Evolutionary conservation across 2,329 filamentous ascomycete species (phyloP).

Genomic region (Colletotrichum truncatum): DNA sequence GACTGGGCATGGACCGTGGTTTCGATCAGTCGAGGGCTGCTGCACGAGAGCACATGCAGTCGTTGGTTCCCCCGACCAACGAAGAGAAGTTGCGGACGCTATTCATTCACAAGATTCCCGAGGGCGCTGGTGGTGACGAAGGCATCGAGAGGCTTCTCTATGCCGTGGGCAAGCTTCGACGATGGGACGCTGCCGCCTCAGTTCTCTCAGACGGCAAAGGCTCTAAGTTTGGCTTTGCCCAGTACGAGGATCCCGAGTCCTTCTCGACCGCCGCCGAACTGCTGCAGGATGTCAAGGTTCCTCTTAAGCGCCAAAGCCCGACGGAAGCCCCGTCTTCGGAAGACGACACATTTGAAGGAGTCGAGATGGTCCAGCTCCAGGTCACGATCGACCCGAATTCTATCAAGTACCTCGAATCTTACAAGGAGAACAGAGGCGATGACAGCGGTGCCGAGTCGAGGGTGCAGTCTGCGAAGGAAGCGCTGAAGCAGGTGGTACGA

Average conservation of each 20-base stretch:
- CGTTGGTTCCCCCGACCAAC: constrained; percentile 81
- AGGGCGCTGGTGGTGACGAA: constrained; percentile 79
- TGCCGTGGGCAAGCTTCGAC: constrained; percentile 80
- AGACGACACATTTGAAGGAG: constrained; percentile 57
- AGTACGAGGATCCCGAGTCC: constrained; percentile 92
- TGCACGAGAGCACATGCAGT: constrained; percentile 74
- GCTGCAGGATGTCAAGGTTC: constrained; percentile 83
- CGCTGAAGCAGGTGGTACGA: constrained; percentile 73
- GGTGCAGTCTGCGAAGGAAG: constrained; percentile 73
- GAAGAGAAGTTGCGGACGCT: constrained; percentile 94
- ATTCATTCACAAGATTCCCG: constrained; percentile 87
- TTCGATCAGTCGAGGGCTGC: constrained; percentile 74
- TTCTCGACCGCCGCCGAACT: constrained; percentile 86
- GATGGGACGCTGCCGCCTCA: constrained; percentile 82
- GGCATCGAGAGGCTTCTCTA: constrained; percentile 81
- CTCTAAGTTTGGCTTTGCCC: constrained; percentile 91
- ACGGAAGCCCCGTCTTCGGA: constrained; percentile 48
- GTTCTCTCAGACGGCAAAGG: constrained; percentile 75
- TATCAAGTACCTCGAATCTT: constrained; percentile 85
- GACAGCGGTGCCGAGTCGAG: constrained; percentile 72
- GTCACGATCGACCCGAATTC: constrained; percentile 86
- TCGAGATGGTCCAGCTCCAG: constrained; percentile 77
- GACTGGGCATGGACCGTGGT: constrained; percentile 70
- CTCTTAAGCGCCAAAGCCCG: constrained; percentile 76
- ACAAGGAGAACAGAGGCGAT: constrained; percentile 73